phyloP scores from a whole-genome alignment of 352 stramenopile species.

The Aphanomyces cochlioides region DNA sequence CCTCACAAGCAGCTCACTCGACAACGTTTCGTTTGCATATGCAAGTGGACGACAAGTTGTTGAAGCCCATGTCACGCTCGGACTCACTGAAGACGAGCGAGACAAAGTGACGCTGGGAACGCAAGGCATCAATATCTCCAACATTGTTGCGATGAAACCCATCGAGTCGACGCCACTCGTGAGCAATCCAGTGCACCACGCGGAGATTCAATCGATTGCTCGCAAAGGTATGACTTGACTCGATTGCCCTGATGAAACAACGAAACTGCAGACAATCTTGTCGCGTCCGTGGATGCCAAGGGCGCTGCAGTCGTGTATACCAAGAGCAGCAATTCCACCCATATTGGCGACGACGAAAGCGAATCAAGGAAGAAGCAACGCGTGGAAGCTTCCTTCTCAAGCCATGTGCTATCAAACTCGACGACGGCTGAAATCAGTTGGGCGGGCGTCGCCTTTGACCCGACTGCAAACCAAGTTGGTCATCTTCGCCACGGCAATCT shows the following conservation, averaged over 20 bases:
- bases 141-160: conserved; percentile 28
- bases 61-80: conserved; percentile 4
- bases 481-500: background rate
- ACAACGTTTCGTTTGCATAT: conserved; percentile 14
- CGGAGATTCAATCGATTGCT: conserved; percentile 30
- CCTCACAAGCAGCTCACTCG: conserved; percentile 1
- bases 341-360: conserved; percentile 1
- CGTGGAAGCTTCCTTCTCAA: background rate
- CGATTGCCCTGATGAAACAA: background rate
- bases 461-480: background rate
- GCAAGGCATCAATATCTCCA: conserved; percentile 26
- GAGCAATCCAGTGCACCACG: conserved; percentile 15
- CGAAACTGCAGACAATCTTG: background rate
- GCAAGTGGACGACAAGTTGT: conserved; percentile 15
- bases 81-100: conserved; percentile 17
- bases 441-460: conserved; percentile 27
- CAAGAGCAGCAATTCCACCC: background rate
- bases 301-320: conserved; percentile 19
- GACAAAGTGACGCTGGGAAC: conserved; percentile 18
- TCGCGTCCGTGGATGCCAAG: conserved; percentile 18
- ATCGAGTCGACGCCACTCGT: background rate
- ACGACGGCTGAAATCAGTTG: conserved; percentile 18
- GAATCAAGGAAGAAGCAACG: conserved; percentile 19
- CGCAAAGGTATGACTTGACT: conserved; percentile 6
- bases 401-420: conserved; percentile 1